Evolutionary conservation across 2,329 filamentous ascomycete species (phyloP), one percentile per base, ranked within the genome.

Genomic region (Colletotrichum spinosum): DNA sequence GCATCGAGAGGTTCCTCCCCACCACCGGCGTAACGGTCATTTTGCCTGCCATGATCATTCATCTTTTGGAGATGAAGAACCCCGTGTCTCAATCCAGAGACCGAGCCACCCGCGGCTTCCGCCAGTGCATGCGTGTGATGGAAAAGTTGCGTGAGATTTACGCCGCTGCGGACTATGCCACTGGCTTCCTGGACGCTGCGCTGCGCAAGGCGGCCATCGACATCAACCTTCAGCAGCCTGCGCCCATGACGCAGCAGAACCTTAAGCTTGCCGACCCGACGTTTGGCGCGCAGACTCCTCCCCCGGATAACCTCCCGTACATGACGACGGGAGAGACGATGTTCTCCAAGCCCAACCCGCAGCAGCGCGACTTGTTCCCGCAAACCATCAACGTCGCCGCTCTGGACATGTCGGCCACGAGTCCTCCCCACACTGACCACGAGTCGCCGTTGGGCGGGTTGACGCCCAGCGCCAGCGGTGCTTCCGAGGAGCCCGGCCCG

Each of bases 81-180:
- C 90, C 89, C 6, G 88, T 92, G 58, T 86, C 88, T 13, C 87
- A 89, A 59, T 89, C 91, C 4, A 88, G 93, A 15, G 86, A 92
- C 65, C 84, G 87, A 46, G 94, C 92, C 51, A 86, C 94, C 33
- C 87, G 90, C 63, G 92, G 93, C 17, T 97, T 97, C 81, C 91
- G 91, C 71, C 91, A 94, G 75, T 97, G 95, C 79, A 97, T 97
- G 93, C 87, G 90, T 51, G 93, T 97, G 65, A 92, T 97, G 83
- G 90, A 94, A 75, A 91, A 90, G 68, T 84, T 98, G 15, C 89
- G 94, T 42, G 93, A 97, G 73, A 92, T 94, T 37, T 97, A 98
- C 73, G 90, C 94, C 0, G 94, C 94, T 0, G 95, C 95, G n/a
- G 94, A 97, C 77, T 97, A 96, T 72, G 94, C 93, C n/a, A 95